These are phyloP conservation scores for Sporormia fimetaria DNA, from an alignment of 495 filamentous ascomycete species.

Conservation along the genomic window DNA sequence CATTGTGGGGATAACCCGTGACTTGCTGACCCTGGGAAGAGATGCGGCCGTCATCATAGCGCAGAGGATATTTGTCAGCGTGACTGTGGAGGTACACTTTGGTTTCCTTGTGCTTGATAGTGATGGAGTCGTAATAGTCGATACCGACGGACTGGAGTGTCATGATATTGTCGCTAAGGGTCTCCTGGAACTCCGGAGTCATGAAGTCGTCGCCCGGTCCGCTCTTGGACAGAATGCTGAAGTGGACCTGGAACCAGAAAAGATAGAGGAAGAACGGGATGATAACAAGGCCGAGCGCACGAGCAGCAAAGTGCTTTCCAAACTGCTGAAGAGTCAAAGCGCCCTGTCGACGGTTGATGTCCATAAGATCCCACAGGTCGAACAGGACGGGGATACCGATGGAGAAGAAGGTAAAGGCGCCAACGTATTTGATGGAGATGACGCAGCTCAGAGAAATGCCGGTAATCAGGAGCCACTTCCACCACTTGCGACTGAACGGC, in stretches of 20 bases:
- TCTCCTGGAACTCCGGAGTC: slow-evolving; percentile 96
- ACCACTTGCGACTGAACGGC: slow-evolving; percentile 90
- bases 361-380: slow-evolving; percentile 89
- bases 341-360: slow-evolving; percentile 70
- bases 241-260: slow-evolving; percentile 99
- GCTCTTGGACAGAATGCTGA: slow-evolving; percentile 74
- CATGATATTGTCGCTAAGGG: slow-evolving; percentile 87
- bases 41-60: slow-evolving; percentile 94
- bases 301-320: slow-evolving; percentile 79
- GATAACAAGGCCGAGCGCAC: slow-evolving; percentile 68
- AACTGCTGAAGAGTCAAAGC: slow-evolving; percentile 67
- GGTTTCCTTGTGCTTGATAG: slow-evolving; percentile 90
- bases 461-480: slow-evolving; percentile 97
- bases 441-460: slow-evolving; percentile 91
- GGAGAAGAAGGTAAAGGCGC: slow-evolving; percentile 91
- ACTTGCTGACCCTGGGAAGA: slow-evolving; percentile 93
- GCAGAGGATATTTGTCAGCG: slow-evolving; percentile 73
- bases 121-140: slow-evolving; percentile 81
- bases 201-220: slow-evolving; percentile 98
- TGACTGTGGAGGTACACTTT: slow-evolving; percentile 94
- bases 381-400: slow-evolving; percentile 88
- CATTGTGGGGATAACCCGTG: slow-evolving; percentile 93
- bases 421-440: slow-evolving; percentile 97
- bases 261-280: slow-evolving; percentile 95
- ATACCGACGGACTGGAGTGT: slow-evolving; percentile 71